These are phyloP conservation scores for Podaxis pistillaris DNA, from an alignment of 768 basidiomycete species.

Conservation along the genomic window DNA sequence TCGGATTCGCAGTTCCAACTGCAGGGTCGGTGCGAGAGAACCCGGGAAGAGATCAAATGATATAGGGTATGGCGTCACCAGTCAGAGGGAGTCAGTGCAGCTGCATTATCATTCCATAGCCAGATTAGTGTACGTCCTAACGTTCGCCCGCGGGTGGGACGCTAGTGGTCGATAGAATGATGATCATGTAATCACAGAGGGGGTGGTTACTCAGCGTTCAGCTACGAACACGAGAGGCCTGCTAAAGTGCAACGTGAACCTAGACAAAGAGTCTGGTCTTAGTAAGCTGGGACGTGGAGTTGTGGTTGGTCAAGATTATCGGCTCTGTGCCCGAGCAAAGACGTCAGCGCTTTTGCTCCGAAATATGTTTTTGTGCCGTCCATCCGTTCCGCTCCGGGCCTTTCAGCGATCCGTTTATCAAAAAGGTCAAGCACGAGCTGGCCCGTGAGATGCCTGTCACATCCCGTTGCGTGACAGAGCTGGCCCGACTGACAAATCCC, in stretches of 20 bases:
- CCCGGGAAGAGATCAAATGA: neutral
- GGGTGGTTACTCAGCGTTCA: neutral
- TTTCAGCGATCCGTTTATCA: slow-evolving; percentile 11
- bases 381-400: slow-evolving; percentile 12
- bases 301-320: neutral
- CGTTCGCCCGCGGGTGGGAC: neutral
- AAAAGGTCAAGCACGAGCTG: slow-evolving; percentile 4
- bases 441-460: neutral
- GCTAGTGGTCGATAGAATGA: neutral
- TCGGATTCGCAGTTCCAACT: neutral
- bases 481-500: slow-evolving; percentile 5
- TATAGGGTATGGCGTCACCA: neutral
- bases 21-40: neutral
- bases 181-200: neutral
- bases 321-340: neutral
- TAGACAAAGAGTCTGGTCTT: neutral
- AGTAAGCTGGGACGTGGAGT: neutral
- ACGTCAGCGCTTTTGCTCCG: slow-evolving; percentile 5
- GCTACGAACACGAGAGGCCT: neutral
- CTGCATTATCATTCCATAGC: neutral
- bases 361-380: neutral
- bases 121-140: neutral
- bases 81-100: neutral
- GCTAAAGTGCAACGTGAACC: neutral
- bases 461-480: slow-evolving; percentile 1